Conservation (phyloP, 495 filamentous ascomycete genomes). For the Daldinia vernicosa region DNA sequence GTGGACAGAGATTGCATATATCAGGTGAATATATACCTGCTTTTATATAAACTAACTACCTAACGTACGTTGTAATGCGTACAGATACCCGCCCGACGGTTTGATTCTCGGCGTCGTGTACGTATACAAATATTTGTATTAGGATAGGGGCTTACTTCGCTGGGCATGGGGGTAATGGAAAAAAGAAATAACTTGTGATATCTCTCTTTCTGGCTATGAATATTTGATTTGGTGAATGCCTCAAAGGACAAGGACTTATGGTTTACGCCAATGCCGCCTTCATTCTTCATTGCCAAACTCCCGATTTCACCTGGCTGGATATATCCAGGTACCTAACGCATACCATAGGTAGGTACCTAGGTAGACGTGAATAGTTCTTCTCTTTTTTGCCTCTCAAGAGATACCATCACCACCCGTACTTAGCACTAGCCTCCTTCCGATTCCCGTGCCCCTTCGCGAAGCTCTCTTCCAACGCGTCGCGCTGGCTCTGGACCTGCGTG, state of each 20-base stretch:
- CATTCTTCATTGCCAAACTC: no score
- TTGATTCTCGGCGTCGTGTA: not conserved
- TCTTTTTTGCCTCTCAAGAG: not conserved
- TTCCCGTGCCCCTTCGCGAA: constrained; percentile 80
- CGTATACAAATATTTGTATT: not conserved
- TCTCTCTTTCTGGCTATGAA: not conserved
- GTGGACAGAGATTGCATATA: not conserved
- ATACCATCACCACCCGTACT: constrained; percentile 79
- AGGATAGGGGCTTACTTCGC: not conserved
- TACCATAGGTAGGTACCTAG: not conserved
- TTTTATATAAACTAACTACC: not conserved
- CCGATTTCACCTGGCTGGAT: not conserved
- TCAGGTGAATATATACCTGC: not conserved
- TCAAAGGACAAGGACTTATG: not conserved
- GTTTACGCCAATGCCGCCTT: not conserved
- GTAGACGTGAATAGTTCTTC: not conserved
- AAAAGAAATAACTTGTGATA: not conserved
- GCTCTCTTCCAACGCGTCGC: constrained; percentile 85
- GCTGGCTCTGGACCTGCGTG: constrained; percentile 78
- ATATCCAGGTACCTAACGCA: not conserved
- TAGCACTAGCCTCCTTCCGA: constrained; percentile 77
- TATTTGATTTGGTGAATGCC: not conserved
- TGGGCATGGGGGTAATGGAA: not conserved
- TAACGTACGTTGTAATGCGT: no score
- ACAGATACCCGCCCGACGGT: not conserved